Evolutionary conservation across 805 yeast species (phyloP), one percentile per base, ranked within the genome.

Genomic region (Tetrapisispora phaffii): DNA sequence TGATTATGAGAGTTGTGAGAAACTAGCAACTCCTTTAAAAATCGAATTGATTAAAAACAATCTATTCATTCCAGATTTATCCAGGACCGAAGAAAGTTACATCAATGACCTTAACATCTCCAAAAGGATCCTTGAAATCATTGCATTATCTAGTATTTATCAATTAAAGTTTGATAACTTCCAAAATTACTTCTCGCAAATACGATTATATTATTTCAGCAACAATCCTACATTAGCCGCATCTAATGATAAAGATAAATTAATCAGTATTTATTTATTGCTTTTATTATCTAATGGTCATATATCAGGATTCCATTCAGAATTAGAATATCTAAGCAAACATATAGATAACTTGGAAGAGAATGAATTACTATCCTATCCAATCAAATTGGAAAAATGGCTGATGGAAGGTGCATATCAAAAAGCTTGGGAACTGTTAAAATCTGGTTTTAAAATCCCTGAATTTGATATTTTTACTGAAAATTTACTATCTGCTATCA

Each of bases 391-490:
- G 55, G 97, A 93, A 63, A 80, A 85, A 52, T 86, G 94, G 83
- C 76, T 93, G 52, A 87, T 90, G 82, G 97, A 93, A 67, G 98
- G 98, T 36, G 84, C 90, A 52, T 93, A 89, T 66, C 93, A 87
- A 64, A 85, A 85, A 65, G 90, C 89, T 39, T 85, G 93, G 83
- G 81, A 77, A 54, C 73, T 85, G 45, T 73, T 84, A 67, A 59
- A 56, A 54, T 54, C 51, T 45, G 68, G 61, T 7, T 53, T 50
- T 43, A 61, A 57, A 38, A 79, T 81, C 52, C 76, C 79, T 47
- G 97, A 93, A 63, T 89, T 80, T 63, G 76, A 75, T 47, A 74
- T 85, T 39, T 85, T 90, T 64, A 83, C 87, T 47, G 80, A 76
- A 47, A 80, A 84, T 19, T 73, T 89, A 60, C 75, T 82, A 54